phyloP scores from a whole-genome alignment of 2,329 filamentous ascomycete genomes.

The Podosphaera fusca region DNA sequence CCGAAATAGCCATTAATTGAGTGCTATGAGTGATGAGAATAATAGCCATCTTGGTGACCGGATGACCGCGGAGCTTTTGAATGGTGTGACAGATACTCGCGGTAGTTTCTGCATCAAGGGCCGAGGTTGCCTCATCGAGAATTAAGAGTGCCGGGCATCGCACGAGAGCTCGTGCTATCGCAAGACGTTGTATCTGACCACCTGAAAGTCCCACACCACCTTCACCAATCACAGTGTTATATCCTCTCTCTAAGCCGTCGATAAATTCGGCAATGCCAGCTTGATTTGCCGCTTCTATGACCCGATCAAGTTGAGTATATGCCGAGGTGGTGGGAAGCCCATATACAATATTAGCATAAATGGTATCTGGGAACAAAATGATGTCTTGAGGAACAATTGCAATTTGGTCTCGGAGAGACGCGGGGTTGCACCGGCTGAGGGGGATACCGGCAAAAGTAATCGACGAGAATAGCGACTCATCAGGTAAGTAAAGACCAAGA shows the following conservation, averaged over 20 bases:
- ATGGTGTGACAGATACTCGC: constrained; percentile 41
- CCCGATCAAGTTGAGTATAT: constrained; percentile 21
- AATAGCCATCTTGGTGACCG: constrained; percentile 32
- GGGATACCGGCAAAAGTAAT: constrained; percentile 34
- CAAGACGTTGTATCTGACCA: constrained; percentile 62
- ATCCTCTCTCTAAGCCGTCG: constrained; percentile 42
- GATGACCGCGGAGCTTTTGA: constrained; percentile 18
- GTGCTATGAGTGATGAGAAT: constrained; percentile 61
- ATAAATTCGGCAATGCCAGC: constrained; percentile 61
- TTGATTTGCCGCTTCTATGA: constrained; percentile 28
- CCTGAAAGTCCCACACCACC: constrained; percentile 53
- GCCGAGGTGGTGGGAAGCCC: constrained; percentile 36
- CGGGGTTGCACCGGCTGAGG: constrained; percentile 33
- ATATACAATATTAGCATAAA: constrained; percentile 66
- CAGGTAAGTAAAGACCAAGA: constrained; percentile 39
- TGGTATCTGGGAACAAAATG: constrained; percentile 52
- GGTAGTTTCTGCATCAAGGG: constrained; percentile 49
- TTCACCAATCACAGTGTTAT: constrained; percentile 52
- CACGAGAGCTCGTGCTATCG: constrained; percentile 58
- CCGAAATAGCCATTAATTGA: constrained; percentile 71
- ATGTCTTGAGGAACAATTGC: constrained; percentile 49
- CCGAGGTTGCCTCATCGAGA: constrained; percentile 70
- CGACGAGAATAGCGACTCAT: constrained; percentile 7
- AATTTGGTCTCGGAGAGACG: constrained; percentile 34
- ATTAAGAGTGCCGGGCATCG: constrained; percentile 50